Conservation (phyloP, 345 rosid species). For the Ceriops decandra region DNA sequence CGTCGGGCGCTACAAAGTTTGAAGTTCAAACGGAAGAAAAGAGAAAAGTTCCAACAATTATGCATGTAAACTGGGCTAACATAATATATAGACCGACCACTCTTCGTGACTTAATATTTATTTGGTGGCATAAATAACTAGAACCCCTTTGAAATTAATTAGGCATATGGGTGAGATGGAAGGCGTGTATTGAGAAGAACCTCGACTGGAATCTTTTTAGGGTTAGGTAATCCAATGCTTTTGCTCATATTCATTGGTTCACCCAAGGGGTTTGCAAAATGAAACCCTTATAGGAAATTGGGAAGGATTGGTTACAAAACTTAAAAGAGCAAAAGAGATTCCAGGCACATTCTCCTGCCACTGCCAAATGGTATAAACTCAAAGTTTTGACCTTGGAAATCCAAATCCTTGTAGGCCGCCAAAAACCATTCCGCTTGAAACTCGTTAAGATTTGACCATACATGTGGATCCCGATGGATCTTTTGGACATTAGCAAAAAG, state of each 20-base stretch:
- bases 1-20: too few species aligned
- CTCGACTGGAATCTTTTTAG: not conserved
- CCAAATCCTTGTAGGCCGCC: not conserved
- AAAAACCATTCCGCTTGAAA: slow-evolving; percentile 6
- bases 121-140: too few species aligned
- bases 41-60: too few species aligned
- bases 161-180: not conserved
- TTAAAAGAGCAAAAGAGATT: slow-evolving; percentile 2
- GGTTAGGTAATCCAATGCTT: not conserved
- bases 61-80: too few species aligned
- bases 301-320: slow-evolving; percentile 9
- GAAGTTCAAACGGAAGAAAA: too few species aligned
- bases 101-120: too few species aligned
- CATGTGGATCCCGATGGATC: slow-evolving; percentile 8
- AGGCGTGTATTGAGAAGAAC: slow-evolving; percentile 9
- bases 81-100: too few species aligned
- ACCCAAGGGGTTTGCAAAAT: not conserved
- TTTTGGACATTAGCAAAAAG: not conserved
- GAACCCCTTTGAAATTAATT: too few species aligned
- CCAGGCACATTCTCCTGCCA: slow-evolving; percentile 9
- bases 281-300: slow-evolving; percentile 1
- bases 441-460: not conserved
- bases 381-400: not conserved
- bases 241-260: slow-evolving; percentile 6
- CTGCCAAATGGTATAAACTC: slow-evolving; percentile 4